Percentiles rank a stretch among this genome's conserved stretches.
Evolutionary conservation across 2,329 filamentous ascomycete species (phyloP).

Genomic region (Scleromitrula shiraiana): DNA sequence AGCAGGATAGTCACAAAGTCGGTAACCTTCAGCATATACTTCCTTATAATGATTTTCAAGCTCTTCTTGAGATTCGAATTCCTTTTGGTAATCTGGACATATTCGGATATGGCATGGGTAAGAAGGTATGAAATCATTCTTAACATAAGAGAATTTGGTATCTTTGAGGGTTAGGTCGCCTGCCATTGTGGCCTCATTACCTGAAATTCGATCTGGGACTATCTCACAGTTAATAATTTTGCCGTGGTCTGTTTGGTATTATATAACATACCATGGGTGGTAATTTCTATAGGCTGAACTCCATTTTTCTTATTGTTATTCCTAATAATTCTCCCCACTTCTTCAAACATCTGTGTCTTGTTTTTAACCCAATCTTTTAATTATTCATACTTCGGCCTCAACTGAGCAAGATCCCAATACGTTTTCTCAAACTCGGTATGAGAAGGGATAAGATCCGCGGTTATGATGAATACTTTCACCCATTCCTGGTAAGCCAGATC

Average conservation of each 20-base stretch:
- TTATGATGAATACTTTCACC: not conserved
- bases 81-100: conserved; percentile 1
- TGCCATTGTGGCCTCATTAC: too few species aligned
- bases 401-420: not conserved
- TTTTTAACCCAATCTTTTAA: not conserved
- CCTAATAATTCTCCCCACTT: not conserved
- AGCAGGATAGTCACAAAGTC: not conserved
- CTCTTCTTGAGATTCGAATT: not conserved
- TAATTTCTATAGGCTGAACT: not conserved
- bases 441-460: not conserved
- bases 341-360: not conserved
- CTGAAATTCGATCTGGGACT: too few species aligned
- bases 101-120: not conserved
- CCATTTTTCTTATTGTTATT: not conserved
- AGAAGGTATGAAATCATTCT: not conserved
- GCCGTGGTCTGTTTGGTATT: too few species aligned
- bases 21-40: not conserved
- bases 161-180: too few species aligned
- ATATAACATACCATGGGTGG: too few species aligned
- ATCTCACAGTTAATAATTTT: too few species aligned
- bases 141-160: too few species aligned
- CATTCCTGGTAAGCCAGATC: conserved; percentile 4
- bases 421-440: not conserved
- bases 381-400: not conserved
- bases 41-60: not conserved